Base-by-base conservation (phyloP, 768 basidiomycete genomes). In the Mycena crocata region DNA sequence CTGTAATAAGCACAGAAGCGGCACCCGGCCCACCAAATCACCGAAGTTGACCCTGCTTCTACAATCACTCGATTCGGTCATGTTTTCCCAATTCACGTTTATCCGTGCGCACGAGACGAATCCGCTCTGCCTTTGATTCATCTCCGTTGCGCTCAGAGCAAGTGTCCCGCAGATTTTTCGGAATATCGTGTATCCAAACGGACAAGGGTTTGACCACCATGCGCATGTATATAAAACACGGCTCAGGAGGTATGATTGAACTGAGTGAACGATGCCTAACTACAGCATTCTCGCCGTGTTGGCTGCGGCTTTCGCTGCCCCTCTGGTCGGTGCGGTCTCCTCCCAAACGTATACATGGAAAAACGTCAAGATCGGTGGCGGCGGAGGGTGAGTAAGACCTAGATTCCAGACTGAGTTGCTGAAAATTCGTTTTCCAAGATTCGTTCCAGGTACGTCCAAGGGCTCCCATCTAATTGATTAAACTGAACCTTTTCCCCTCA, bases 311-410 rank as follows among this genome's bases (percentile, higher is more conserved):
- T 50, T 72, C 46, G 46, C 75, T 26, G 56, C 63, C 34, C 77
- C 79, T 21, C 54, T 81, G 21, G 82, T 73, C 32, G 58, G 70
- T 31, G 83, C 84, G 2, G 81, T 82, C 45, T 40, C 67, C 14
- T 40, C 67, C 80, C 86, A 13, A 69, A 54, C 79, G 1, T 89
- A 90, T 71, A 83, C 79, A 21, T 90, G 89, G 88, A 85, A 86
- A 72, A 90, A 89, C 70, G 89, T 89, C 65, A 88, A 88, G 73
- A 81, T 84, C 34, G 74, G 74, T 19, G 76, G 78, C 39, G 77
- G 78, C 3, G 78, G 77, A 57, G 61, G 66, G 66, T 67, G 34
- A 52, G 66, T 52, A 40, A 45, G 26, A 23, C 31, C 0, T 12
- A 12, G 34, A n/a, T 26, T n/a, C 17, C 6, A 24, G 30, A 57